A percentile compares a stretch with the other conserved stretches of the same genome.
phyloP scores from a whole-genome alignment of 1,284 basidiomycete genomes.

The Hemileia vastatrix region DNA sequence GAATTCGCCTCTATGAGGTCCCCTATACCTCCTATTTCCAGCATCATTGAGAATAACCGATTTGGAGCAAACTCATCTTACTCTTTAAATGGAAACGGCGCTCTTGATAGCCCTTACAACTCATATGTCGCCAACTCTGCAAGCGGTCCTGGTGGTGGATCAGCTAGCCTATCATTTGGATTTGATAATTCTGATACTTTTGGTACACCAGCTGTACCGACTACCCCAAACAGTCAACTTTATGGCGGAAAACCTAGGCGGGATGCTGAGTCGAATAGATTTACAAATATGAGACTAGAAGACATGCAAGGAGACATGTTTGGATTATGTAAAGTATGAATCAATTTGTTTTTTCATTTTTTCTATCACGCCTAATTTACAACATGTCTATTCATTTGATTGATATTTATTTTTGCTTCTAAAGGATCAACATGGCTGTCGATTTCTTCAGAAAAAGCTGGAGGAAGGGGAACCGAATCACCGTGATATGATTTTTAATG shows the following conservation, averaged over 20 bases:
- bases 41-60: neutral
- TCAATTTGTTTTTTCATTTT: neutral
- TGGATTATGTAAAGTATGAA: slow-evolving; percentile 19
- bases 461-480: slow-evolving; percentile 90
- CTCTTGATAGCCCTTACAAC: neutral
- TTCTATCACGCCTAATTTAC: neutral
- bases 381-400: neutral
- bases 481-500: slow-evolving; percentile 97
- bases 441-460: slow-evolving; percentile 97
- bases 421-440: slow-evolving; percentile 99
- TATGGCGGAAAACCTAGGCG: neutral
- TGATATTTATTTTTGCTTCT: slow-evolving; percentile 66
- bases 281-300: slow-evolving; percentile 85
- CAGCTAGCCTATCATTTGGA: slow-evolving; percentile 6
- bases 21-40: neutral
- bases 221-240: neutral
- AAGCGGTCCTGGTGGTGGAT: neutral
- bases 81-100: neutral
- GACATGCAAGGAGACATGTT: slow-evolving; percentile 64
- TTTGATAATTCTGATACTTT: slow-evolving; percentile 13
- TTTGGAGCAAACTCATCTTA: slow-evolving; percentile 3
- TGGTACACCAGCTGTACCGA: neutral
- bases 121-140: neutral
- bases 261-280: slow-evolving; percentile 65
- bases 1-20: slow-evolving; percentile 11